Base-by-base conservation (phyloP, 441 rosid genomes). In the Isatis lusitanica region DNA sequence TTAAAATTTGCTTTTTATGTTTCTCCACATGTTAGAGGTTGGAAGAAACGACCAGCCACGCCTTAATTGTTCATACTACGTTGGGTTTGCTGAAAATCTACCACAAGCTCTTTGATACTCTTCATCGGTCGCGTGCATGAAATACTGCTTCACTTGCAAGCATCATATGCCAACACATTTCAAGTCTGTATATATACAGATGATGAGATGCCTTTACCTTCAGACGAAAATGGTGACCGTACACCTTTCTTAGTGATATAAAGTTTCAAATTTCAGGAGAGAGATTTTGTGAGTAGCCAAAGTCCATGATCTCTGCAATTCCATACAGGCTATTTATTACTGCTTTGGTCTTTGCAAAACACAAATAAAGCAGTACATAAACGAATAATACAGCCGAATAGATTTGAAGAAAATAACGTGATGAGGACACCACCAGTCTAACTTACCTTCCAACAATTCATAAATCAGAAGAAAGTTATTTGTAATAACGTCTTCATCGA, bases 181-280 rank as follows among this genome's bases (percentile, higher is more conserved):
- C 24, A 21, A 21, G 24, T 21, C 24, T 21, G 24, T 21, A 21
- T 21, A 21, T 21, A 21, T 21, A 21, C 24, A 21, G 1, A 21
- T 21, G 1, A 21, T 21, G 24, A 21, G 24, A 21, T 21, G 24
- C 24, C 24, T 2, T 21, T 21, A 21, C 24, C 24, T 21, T 21
- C 24, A 21, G 24, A 21, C 24, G 69, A 40, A 16, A 30, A 31
- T 31, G 36, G 24, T 38, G 98, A 95, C 43, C 98, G 92, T 47
- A 93, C 99, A 78, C 98, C 98, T 85, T 95, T 98, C 60, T 95
- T 98, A 51, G 99, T 95, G 30, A 95, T 93, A 78, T 95, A 95
- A 66, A 95, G 92, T 85, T 95, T 95, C 75, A 95, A 81, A 95
- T 95, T 86, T 95, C 98, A 51, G 99, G 98, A 40, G 99, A 95